Base-by-base conservation (phyloP, 495 filamentous ascomycete genomes). In the Penicillium lagena region DNA sequence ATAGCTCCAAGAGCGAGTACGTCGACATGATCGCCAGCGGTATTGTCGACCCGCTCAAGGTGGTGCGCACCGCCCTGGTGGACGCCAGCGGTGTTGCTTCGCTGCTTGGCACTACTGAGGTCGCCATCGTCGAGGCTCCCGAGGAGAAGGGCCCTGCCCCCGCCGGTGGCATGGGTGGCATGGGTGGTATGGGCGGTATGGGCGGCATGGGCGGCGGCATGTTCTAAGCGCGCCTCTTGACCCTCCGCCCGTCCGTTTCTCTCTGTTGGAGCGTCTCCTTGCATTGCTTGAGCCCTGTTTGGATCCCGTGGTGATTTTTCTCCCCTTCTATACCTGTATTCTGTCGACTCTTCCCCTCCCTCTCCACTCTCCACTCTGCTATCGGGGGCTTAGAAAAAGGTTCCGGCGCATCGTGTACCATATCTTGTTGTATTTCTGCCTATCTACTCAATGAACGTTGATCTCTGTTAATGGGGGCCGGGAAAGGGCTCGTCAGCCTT, bases 1-100 rank as follows among this genome's bases (percentile, higher is more conserved):
- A 98, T 78, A 91, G 88, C 73, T 71, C 87, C 60, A 95, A 89
- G 76, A 86, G 91, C 68, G 88, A 96, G 73, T 97, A 95, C 71
- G 88, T 96, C 52, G 90, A 98, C 75, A 97, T 98, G 93, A 95
- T 98, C 66, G 66, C 81, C 50, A 78, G 87, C 46, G 93, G 93
- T 84, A 97, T 98, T 66, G 85, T 98, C 55, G 93, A 98, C 62
- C 93, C 93, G 38, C 83, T 98, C 78, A 98, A 98, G 86, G 93
- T 98, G 51, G 93, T 98, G 59, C 89, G 93, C 54, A 98, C 91
- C 49, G 89, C 86, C 43, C 81, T 98, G 31, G 78, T 90, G 60
- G 93, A 98, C 66, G 93, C 93, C 59, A 88, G 83, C 66, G 93
- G 93, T 74, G 93, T 98, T 55, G 91, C 93, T 35, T 96, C 90